phyloP scores from a whole-genome alignment of 2,329 filamentous ascomycete genomes.

The Colletotrichum ledebouriae region DNA sequence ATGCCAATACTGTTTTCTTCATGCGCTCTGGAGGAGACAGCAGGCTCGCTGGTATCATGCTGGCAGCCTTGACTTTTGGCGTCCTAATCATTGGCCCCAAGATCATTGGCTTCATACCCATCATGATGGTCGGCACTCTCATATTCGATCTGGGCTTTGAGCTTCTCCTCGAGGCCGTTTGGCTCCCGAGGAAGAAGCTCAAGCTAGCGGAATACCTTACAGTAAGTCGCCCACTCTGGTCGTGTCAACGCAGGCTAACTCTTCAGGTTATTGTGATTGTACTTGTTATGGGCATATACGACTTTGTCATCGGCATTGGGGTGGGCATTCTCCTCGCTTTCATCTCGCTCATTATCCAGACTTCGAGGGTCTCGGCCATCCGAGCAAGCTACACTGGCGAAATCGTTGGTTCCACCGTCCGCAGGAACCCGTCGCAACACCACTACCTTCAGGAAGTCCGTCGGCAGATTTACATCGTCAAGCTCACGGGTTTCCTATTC shows the following conservation, averaged over 20 bases:
- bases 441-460: slow-evolving; percentile 89
- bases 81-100: slow-evolving; percentile 88
- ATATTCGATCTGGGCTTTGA: slow-evolving; percentile 97
- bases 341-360: slow-evolving; percentile 90
- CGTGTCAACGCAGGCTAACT: slow-evolving; percentile 44
- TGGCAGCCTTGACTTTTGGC: slow-evolving; percentile 83
- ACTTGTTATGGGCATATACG: slow-evolving; percentile 94
- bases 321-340: slow-evolving; percentile 94
- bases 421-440: slow-evolving; percentile 89
- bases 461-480: slow-evolving; percentile 89
- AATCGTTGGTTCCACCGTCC: slow-evolving; percentile 90
- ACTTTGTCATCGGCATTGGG: slow-evolving; percentile 95
- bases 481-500: slow-evolving; percentile 95
- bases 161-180: slow-evolving; percentile 87
- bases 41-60: slow-evolving; percentile 85
- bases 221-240: slow-evolving; percentile 57
- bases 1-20: slow-evolving; percentile 97
- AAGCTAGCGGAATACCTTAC: slow-evolving; percentile 91
- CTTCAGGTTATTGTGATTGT: slow-evolving; percentile 84
- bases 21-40: slow-evolving; percentile 92
- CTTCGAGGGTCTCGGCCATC: slow-evolving; percentile 89
- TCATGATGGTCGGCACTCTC: slow-evolving; percentile 95
- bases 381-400: slow-evolving; percentile 91
- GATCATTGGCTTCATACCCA: slow-evolving; percentile 93
- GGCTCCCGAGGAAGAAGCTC: slow-evolving; percentile 89